Conservation (phyloP, 371 early-diverging fungal genomes). For the Mucor sp. region DNA sequence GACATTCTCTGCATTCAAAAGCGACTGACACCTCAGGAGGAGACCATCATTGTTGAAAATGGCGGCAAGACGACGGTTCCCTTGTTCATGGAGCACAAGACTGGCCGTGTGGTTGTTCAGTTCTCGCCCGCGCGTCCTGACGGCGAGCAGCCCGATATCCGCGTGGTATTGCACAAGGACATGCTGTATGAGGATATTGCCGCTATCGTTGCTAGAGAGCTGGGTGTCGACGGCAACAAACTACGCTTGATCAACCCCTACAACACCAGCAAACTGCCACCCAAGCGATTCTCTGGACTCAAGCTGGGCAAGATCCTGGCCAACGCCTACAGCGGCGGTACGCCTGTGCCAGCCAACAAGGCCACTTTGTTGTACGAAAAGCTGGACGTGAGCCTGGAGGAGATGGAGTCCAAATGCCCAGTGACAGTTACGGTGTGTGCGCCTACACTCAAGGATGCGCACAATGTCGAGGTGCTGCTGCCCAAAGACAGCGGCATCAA, state of each 20-base stretch:
- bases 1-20: constrained; percentile 90
- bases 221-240: constrained; percentile 36
- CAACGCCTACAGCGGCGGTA: not conserved
- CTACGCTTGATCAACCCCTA: constrained; percentile 34
- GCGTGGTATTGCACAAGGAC: constrained; percentile 25
- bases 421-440: constrained; percentile 64
- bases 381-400: constrained; percentile 75
- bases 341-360: not conserved
- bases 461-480: constrained; percentile 36
- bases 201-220: constrained; percentile 13
- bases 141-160: constrained; percentile 18
- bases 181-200: constrained; percentile 29
- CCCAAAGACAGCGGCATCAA: constrained; percentile 27
- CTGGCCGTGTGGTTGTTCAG: constrained; percentile 64
- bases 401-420: constrained; percentile 78
- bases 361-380: constrained; percentile 76
- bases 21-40: constrained; percentile 57
- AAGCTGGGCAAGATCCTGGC: constrained; percentile 27
- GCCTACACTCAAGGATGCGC: constrained; percentile 33
- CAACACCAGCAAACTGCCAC: constrained; percentile 12
- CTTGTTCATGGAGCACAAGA: constrained; percentile 74
- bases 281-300: constrained; percentile 24
- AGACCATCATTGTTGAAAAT: constrained; percentile 24
- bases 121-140: constrained; percentile 60
- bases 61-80: constrained; percentile 55